These are phyloP conservation scores for Metarhizium sp. DNA, from an alignment of 2,329 filamentous ascomycete genomes.

Conservation along the genomic window DNA sequence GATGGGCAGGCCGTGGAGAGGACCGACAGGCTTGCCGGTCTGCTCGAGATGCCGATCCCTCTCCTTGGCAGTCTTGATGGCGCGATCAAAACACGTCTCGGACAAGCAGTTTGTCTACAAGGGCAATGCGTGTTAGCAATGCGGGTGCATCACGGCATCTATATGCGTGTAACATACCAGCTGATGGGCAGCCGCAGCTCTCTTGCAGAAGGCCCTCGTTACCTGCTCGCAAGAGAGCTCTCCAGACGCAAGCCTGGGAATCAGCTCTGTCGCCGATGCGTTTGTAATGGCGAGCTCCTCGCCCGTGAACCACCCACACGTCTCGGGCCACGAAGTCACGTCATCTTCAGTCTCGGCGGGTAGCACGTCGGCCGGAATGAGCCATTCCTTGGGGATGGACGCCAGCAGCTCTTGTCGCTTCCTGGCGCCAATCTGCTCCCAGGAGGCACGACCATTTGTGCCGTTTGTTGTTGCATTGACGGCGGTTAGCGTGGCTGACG, in stretches of 20 bases:
- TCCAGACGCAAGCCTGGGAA: conserved; percentile 25
- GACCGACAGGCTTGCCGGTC: conserved; percentile 42
- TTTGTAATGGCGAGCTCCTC: conserved; percentile 38
- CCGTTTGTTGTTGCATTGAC: not conserved
- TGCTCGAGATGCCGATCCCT: conserved; percentile 41
- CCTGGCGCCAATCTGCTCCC: conserved; percentile 32
- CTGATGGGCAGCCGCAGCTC: conserved; percentile 47
- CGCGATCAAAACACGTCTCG: conserved; percentile 46
- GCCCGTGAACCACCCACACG: conserved; percentile 49
- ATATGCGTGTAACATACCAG: conserved; percentile 24
- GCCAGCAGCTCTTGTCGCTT: conserved; percentile 32
- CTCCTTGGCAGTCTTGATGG: conserved; percentile 34
- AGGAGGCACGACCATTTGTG: conserved; percentile 12
- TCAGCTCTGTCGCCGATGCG: conserved; percentile 30
- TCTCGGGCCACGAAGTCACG: conserved; percentile 44
- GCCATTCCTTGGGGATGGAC: conserved; percentile 50
- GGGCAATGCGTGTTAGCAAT: not conserved
- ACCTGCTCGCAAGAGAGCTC: conserved; percentile 30
- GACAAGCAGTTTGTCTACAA: conserved; percentile 37
- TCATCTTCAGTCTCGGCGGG: conserved; percentile 45
- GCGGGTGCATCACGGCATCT: not conserved
- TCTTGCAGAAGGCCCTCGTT: conserved; percentile 43
- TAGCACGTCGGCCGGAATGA: conserved; percentile 41
- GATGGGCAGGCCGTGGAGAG: conserved; percentile 56
- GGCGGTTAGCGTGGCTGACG: not conserved